Evolutionary conservation across 169 alveolate genomes (phyloP).

Genomic region (Babesia ovis): DNA sequence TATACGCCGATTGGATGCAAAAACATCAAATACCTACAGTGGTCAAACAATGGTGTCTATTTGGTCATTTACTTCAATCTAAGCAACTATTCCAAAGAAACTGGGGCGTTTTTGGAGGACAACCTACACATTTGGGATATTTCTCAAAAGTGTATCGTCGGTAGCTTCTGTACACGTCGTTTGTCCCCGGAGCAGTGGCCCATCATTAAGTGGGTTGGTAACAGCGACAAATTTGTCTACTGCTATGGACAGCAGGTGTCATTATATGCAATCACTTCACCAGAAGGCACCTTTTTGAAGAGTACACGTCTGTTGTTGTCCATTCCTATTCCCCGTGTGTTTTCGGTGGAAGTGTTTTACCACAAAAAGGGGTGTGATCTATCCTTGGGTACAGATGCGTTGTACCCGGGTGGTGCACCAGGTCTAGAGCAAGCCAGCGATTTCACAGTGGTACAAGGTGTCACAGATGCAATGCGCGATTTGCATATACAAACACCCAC

Average conservation of each 20-base stretch:
- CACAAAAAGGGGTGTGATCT: neutral
- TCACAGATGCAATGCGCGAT: neutral
- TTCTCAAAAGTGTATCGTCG: constrained; percentile 49
- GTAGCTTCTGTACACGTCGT: constrained; percentile 57
- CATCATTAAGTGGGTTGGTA: constrained; percentile 62
- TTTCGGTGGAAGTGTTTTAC: constrained; percentile 53
- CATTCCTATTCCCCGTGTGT: constrained; percentile 55
- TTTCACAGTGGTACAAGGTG: neutral
- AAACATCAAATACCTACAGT: constrained; percentile 64
- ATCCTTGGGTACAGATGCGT: neutral
- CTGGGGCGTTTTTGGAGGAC: constrained; percentile 55
- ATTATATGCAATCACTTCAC: constrained; percentile 41
- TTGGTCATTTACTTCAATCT: constrained; percentile 62
- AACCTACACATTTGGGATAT: constrained; percentile 70
- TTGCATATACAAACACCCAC: neutral
- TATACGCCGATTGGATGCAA: constrained; percentile 69
- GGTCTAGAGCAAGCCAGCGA: neutral
- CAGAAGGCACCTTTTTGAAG: constrained; percentile 47
- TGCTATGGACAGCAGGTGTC: constrained; percentile 59
- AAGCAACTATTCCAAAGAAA: constrained; percentile 45
- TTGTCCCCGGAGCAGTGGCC: constrained; percentile 71
- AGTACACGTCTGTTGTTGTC: constrained; percentile 40
- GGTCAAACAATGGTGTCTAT: constrained; percentile 66
- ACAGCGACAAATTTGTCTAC: constrained; percentile 43
- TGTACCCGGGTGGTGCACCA: neutral